phyloP scores from a whole-genome alignment of 140 eudicot species.

The Senecio squalidus region DNA sequence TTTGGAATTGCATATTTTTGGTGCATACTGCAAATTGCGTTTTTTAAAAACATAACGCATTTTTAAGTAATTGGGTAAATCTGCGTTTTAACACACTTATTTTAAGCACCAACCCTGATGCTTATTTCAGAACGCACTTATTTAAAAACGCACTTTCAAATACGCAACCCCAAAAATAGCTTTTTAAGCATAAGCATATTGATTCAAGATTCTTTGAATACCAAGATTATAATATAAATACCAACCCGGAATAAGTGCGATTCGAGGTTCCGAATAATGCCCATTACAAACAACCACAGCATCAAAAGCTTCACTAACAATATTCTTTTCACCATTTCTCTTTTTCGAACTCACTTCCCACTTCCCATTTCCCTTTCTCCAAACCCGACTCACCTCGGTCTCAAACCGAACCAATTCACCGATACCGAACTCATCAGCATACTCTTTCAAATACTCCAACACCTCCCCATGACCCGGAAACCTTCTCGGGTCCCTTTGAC shows the following conservation, averaged over 20 bases:
- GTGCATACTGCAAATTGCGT: too few relatives aligned
- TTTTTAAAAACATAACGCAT: too few relatives aligned
- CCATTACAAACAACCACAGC: conserved; percentile 88
- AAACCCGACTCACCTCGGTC: conserved; percentile 59
- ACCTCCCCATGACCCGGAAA: conserved; percentile 83
- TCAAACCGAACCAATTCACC: conserved; percentile 56
- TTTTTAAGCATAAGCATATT: too few relatives aligned
- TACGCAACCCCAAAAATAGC: too few relatives aligned
- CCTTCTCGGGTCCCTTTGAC: conserved; percentile 74
- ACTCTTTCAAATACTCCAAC: conserved; percentile 69
- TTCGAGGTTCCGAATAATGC: conserved; percentile 82
- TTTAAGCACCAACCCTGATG: too few relatives aligned
- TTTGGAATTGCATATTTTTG: too few relatives aligned
- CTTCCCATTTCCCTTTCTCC: conserved; percentile 38
- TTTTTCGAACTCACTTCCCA: conserved; percentile 54
- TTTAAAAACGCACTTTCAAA: too few relatives aligned
- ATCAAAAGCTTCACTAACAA: conserved; percentile 58
- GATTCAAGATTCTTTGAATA: too few relatives aligned
- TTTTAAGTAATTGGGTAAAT: too few relatives aligned
- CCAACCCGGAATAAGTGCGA: conserved; percentile 79
- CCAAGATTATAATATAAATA: too few relatives aligned
- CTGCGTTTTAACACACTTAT: too few relatives aligned
- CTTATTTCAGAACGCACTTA: too few relatives aligned
- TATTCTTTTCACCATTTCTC: conserved; percentile 16
- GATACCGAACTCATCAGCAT: conserved; percentile 50